Evolutionary conservation across 2,329 filamentous ascomycete species (phyloP).

Genomic region (Thelonectria olida): DNA sequence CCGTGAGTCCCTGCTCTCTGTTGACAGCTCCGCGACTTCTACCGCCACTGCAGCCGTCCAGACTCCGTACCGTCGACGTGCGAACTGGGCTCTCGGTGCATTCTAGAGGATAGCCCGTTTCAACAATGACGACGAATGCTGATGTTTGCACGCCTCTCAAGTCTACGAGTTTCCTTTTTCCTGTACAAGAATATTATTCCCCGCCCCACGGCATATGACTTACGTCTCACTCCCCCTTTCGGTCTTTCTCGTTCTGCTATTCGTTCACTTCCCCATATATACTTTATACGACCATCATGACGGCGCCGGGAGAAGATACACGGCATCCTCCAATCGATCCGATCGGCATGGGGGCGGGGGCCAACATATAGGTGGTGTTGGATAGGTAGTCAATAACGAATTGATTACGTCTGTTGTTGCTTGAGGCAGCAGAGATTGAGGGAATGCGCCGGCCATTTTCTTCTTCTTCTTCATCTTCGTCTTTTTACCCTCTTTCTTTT

Average conservation of each 20-base stretch:
- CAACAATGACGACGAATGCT: neutral
- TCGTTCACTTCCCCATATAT: slow-evolving; percentile 29
- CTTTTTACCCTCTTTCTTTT: slow-evolving; percentile 24
- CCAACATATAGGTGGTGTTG: no score
- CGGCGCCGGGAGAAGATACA: slow-evolving; percentile 4
- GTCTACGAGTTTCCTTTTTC: neutral
- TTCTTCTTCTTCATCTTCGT: slow-evolving; percentile 17
- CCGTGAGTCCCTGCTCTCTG: slow-evolving; percentile 28
- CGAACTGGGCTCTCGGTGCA: slow-evolving; percentile 37
- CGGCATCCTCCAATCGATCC: slow-evolving; percentile 11
- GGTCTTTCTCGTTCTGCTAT: no score
- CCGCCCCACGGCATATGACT: slow-evolving; percentile 3
- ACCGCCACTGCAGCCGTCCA: slow-evolving; percentile 24
- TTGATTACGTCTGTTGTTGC: no score
- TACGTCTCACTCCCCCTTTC: slow-evolving; percentile 20
- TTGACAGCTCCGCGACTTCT: neutral
- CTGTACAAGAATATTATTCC: neutral
- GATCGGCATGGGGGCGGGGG: no score
- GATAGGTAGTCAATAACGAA: neutral
- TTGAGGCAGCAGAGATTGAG: no score
- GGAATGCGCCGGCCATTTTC: no score
- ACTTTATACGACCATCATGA: slow-evolving; percentile 10
- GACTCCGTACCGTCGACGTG: slow-evolving; percentile 33
- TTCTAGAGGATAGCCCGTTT: slow-evolving; percentile 23
- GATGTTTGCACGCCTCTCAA: neutral